These are phyloP conservation scores for Tetrapisispora iriomotensis DNA, from an alignment of 805 yeast genomes.

Conservation along the genomic window DNA sequence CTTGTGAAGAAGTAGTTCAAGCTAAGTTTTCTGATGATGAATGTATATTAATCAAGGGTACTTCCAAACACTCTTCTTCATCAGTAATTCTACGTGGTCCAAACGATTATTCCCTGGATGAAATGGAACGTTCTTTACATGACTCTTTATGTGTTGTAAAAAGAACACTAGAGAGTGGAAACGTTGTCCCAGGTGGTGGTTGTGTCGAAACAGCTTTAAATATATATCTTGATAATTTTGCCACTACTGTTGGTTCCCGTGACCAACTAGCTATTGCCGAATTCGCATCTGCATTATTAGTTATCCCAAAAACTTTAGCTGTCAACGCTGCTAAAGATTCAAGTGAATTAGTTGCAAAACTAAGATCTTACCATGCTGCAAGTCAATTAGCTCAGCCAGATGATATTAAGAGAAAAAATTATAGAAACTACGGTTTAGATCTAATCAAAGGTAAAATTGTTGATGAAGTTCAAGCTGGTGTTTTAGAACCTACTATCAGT, in stretches of 20 bases:
- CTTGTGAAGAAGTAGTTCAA: conserved; percentile 85
- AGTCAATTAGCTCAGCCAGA: conserved; percentile 76
- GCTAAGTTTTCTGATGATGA: conserved; percentile 92
- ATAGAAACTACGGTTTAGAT: conserved; percentile 89
- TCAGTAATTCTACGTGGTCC: conserved; percentile 93
- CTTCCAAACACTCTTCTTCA: conserved; percentile 82
- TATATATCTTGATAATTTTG: conserved; percentile 91
- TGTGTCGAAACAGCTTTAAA: conserved; percentile 96
- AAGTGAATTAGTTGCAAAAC: conserved; percentile 85
- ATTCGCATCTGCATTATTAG: conserved; percentile 80
- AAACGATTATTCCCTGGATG: conserved; percentile 90
- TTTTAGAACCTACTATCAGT: conserved; percentile 89
- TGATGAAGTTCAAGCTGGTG: conserved; percentile 76
- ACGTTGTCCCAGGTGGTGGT: conserved; percentile 98
- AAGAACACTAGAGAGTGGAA: conserved; percentile 88
- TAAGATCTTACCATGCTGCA: conserved; percentile 94
- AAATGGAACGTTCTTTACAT: conserved; percentile 95
- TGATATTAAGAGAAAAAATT: conserved; percentile 76
- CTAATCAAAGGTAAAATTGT: conserved; percentile 84
- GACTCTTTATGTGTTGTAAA: conserved; percentile 92
- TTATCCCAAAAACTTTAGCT: conserved; percentile 94
- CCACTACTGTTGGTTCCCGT: conserved; percentile 94
- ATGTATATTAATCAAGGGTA: conserved; percentile 84
- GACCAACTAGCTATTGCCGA: conserved; percentile 98
- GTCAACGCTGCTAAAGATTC: conserved; percentile 97